These are phyloP conservation scores for Aspergillus sp. DNA, from an alignment of 2,329 filamentous ascomycete genomes.

Conservation along the genomic window DNA sequence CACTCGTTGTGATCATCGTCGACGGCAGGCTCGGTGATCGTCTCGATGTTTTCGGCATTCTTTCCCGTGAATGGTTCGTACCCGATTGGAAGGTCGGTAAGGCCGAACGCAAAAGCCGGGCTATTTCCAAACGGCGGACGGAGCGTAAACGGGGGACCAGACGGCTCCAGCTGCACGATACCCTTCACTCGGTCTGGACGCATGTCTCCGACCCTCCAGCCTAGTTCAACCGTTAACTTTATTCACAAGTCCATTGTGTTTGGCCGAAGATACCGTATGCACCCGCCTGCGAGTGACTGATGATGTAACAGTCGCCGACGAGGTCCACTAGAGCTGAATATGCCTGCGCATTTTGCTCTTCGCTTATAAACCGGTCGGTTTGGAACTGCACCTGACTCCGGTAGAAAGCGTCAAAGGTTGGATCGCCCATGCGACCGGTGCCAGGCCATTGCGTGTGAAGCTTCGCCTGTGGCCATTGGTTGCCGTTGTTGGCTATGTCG, in stretches of 20 bases:
- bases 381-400: constrained; percentile 16
- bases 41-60: constrained; percentile 7
- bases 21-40: constrained; percentile 10
- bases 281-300: constrained; percentile 54
- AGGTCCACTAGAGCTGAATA: constrained; percentile 22
- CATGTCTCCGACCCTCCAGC: constrained; percentile 50
- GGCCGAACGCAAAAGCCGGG: constrained; percentile 15
- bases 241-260: neutral
- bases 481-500: constrained; percentile 27
- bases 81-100: constrained; percentile 20
- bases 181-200: constrained; percentile 49
- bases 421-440: constrained; percentile 29
- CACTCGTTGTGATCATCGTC: constrained; percentile 25
- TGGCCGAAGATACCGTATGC: constrained; percentile 25
- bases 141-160: constrained; percentile 45
- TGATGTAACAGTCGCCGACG: constrained; percentile 22
- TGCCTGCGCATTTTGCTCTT: constrained; percentile 16
- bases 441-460: constrained; percentile 44
- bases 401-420: constrained; percentile 28
- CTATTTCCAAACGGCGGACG: constrained; percentile 11
- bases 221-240: neutral
- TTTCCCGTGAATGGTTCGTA: constrained; percentile 9
- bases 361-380: constrained; percentile 12
- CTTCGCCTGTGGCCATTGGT: constrained; percentile 34
- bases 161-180: constrained; percentile 54